Base-by-base conservation (phyloP, 768 basidiomycete genomes). In the Tulasnella sp. region DNA sequence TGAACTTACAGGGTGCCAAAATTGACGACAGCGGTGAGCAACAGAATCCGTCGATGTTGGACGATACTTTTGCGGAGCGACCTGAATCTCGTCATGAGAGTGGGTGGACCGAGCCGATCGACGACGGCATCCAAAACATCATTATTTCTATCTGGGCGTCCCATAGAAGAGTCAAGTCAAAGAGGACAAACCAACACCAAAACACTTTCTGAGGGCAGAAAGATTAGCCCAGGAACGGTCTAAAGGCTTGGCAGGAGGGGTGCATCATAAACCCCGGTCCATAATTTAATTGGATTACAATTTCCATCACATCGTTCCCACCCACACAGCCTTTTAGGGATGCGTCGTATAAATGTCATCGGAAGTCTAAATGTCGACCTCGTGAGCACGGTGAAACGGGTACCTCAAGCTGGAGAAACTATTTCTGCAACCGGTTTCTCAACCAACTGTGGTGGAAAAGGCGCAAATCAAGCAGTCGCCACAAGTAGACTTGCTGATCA, bases 391-490 rank as follows among this genome's bases (percentile, higher is more conserved):
- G 45, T 46, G 7, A n/a, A 19, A 10, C 20, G 54, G 13, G 22
- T 55, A 29, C 54, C 54, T 1, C 24, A 55, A 2, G n/a, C 37
- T 1, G 54, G 54, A n/a, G 54, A 55, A 40, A 55, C 54, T 12
- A 20, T 55, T 25, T 50, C 54, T n/a, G 27, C 54, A 20, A 25
- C 24, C 15, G 49, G 48, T 9, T 55, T 55, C 42, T n/a, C 29
- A 9, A 55, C 51, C 28, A 46, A 40, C 16, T 53, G 40, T 7
- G 54, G 54, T 4, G 54, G 54, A 12, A 55, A 55, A 28, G 54
- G 54, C 19, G 50, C 54, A 9, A 55, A 55, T 33, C 54, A 55
- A 32, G 54, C 54, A 5, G 54, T 55, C 39, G 54, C 54, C 12
- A 42, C 51, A 19, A 49, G 37, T 15, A 27, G 48, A 22, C 22